A percentile compares a stretch with the other conserved stretches of the same genome.
Evolutionary conservation across 176 grass and related monocot genomes (phyloP).

Genomic region (Themeda triandra): DNA sequence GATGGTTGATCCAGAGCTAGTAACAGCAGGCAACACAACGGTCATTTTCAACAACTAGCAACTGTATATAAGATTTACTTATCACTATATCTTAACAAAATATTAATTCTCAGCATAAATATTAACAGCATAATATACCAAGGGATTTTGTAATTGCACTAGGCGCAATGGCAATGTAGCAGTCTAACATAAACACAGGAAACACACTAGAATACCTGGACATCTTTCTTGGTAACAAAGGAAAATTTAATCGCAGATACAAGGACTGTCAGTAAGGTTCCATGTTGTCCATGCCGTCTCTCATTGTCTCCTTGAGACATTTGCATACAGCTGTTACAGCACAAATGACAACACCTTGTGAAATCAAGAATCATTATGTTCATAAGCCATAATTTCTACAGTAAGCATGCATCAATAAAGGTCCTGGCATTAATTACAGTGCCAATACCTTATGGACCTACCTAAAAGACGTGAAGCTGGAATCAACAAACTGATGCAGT

Average conservation of each 20-base stretch:
- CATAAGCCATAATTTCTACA: not conserved
- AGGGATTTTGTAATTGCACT: not conserved
- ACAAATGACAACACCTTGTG: constrained; percentile 11
- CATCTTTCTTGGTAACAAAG: constrained; percentile 40
- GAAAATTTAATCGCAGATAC: constrained; percentile 64
- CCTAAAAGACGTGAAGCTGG: constrained; percentile 51
- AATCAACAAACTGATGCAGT: constrained; percentile 62
- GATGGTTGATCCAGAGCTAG: constrained; percentile 3
- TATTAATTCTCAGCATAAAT: not conserved
- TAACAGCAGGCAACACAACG: constrained; percentile 10
- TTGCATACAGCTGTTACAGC: constrained; percentile 36
- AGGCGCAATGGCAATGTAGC: not conserved
- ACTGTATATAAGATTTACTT: not conserved
- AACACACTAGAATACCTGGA: constrained; percentile 46
- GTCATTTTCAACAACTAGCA: not conserved
- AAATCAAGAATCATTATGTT: constrained; percentile 30
- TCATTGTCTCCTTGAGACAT: constrained; percentile 45
- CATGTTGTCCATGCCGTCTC: constrained; percentile 39
- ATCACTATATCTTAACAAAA: constrained; percentile 4
- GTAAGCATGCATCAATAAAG: not conserved
- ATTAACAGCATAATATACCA: not conserved
- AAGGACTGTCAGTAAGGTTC: constrained; percentile 54
- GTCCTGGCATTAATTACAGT: not conserved
- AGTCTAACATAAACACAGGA: constrained; percentile 8
- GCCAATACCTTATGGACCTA: constrained; percentile 29